phyloP scores from a whole-genome alignment of 2,329 filamentous ascomycete species.

The Cladosporium sphaerospermum region DNA sequence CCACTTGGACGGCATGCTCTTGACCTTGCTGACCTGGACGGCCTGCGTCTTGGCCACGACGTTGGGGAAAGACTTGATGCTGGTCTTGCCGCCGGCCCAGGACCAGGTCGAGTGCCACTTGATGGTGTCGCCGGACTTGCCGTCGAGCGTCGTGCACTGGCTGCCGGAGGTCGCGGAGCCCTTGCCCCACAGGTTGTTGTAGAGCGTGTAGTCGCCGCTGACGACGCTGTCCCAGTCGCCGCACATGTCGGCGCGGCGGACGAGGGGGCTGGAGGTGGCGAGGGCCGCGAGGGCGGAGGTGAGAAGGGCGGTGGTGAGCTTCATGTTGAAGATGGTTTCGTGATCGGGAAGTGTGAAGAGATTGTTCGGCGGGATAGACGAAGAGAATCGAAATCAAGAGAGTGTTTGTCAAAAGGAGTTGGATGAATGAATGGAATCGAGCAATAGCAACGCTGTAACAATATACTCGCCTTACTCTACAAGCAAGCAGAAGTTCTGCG shows the following conservation, averaged over 20 bases:
- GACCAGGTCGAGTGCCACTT: conserved; percentile 39
- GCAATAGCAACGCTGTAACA: too few species aligned
- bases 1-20: conserved; percentile 41
- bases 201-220: conserved; percentile 31
- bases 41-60: conserved; percentile 32
- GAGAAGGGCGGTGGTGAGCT: conserved; percentile 15
- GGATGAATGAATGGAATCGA: too few species aligned
- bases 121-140: conserved; percentile 32
- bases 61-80: conserved; percentile 42
- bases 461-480: too few species aligned
- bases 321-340: conserved; percentile 13
- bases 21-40: conserved; percentile 31
- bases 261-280: conserved; percentile 13
- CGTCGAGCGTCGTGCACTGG: conserved; percentile 41
- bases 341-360: neutral
- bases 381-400: too few species aligned
- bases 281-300: conserved; percentile 15
- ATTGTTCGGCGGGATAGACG: neutral
- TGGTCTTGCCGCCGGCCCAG: conserved; percentile 25
- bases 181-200: conserved; percentile 42
- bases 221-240: conserved; percentile 25
- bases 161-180: conserved; percentile 36
- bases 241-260: conserved; percentile 22
- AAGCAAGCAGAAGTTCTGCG: too few species aligned
- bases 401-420: too few species aligned